Evolutionary conservation across 2,329 filamentous ascomycete species (phyloP), one percentile per base, ranked within the genome.

Genomic region (Ilyonectria sp.): DNA sequence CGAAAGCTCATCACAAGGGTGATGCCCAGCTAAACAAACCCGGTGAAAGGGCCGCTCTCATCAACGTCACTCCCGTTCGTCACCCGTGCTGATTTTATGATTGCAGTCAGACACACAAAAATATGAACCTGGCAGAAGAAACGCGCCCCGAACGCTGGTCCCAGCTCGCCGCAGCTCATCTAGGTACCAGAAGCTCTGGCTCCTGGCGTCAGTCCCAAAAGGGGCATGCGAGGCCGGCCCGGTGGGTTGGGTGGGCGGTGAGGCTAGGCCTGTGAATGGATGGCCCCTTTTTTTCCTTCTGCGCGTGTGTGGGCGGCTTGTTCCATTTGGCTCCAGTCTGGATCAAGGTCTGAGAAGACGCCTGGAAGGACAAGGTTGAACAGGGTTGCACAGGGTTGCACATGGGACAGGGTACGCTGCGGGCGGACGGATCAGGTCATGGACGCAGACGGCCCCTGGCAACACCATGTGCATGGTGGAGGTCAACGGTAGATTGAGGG

Each of bases 271-370:
- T 53, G 26, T 63, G 55, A 55, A 49, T 67, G 64, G 60, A 56
- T 37, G 63, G 26, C 72, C 73, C 70, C 62, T 69, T 67, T 64
- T 67, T 57, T 71, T 61, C 57, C 71, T 70, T 75, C 69, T 73
- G 50, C 61, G 60, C 46, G 65, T 44, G 63, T 46, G 49, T 52
- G 49, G 33, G 53, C 56, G 64, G 44, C 59, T 57, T 67, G 52
- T 61, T 61, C 46, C 65, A 62, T 68, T 60, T 61, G 23, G 60
- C 66, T 46, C 31, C 40, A 21, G 53, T 43, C 71, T 56, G 63
- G 61, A 66, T 60, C 62, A 60, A 10, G 47, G 63, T 63, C 63
- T 62, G 44, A 56, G 60, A 58, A 53, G 60, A 62, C 60, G 47
- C 37, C 67, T 65, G 58, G 60, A 46, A 50, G 60, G 54, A 52